phyloP scores from a whole-genome alignment of 1,284 basidiomycete species.

The Leccinum subrobustum region DNA sequence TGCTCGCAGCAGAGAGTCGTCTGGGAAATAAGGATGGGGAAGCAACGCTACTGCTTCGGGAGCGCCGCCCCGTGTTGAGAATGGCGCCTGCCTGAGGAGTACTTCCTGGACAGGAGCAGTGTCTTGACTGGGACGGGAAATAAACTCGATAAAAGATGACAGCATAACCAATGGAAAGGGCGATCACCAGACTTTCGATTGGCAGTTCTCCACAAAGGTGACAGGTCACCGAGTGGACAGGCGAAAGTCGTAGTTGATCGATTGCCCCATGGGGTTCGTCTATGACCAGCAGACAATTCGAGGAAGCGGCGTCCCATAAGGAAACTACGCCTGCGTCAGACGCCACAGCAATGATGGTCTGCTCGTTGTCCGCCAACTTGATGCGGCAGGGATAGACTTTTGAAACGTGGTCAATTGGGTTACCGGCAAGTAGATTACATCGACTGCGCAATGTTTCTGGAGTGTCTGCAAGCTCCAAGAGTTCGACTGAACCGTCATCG shows the following conservation, averaged over 20 bases:
- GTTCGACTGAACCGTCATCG: conserved; percentile 62
- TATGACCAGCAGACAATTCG: conserved; percentile 58
- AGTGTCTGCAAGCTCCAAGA: conserved; percentile 50
- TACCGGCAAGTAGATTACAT: conserved; percentile 58
- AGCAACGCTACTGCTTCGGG: conserved; percentile 57
- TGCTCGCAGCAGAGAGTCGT: conserved; percentile 37
- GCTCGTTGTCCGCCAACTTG: conserved; percentile 48
- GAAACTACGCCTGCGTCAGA: conserved; percentile 68
- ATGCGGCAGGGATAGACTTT: conserved; percentile 52
- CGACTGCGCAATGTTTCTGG: conserved; percentile 35
- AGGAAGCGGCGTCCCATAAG: conserved; percentile 64
- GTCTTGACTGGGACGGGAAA: conserved; percentile 55
- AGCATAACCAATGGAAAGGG: conserved; percentile 59
- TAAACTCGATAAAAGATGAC: conserved; percentile 63
- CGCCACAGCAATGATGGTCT: conserved; percentile 57
- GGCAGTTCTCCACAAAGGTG: conserved; percentile 66
- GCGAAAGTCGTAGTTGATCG: conserved; percentile 51
- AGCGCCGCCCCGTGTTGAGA: conserved; percentile 50
- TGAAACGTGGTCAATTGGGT: conserved; percentile 50
- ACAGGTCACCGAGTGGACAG: conserved; percentile 53
- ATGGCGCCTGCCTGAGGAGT: conserved; percentile 44
- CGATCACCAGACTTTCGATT: conserved; percentile 58
- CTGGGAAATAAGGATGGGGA: conserved; percentile 52
- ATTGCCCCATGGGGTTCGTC: conserved; percentile 57
- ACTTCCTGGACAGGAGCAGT: conserved; percentile 62